Evolutionary conservation across 208 protist genomes (phyloP).

Genomic region (Blastocrithidia nonstop): DNA sequence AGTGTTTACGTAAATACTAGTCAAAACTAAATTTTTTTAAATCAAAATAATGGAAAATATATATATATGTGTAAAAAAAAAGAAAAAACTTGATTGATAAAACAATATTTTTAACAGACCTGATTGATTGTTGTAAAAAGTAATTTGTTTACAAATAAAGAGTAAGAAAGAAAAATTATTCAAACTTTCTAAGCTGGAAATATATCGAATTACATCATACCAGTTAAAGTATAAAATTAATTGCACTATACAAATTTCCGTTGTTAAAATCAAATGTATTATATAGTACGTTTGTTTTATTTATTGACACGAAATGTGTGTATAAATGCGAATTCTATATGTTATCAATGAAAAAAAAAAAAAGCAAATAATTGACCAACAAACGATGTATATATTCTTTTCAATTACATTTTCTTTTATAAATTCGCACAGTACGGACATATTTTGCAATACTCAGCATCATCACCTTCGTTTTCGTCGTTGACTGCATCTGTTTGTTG

Average conservation of each 20-base stretch:
- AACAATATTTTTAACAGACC: not conserved
- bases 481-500: no score
- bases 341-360: not conserved
- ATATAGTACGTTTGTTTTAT: no score
- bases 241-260: no score
- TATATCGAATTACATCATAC: no score
- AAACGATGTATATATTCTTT: no score
- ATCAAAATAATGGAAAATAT: constrained; percentile 1
- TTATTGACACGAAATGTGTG: no score
- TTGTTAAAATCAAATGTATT: no score
- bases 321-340: not conserved
- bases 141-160: constrained; percentile 4
- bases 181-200: no score
- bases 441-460: not conserved
- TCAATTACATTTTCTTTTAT: no score
- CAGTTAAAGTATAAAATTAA: no score
- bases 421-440: constrained; percentile 24
- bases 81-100: not conserved
- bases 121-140: constrained; percentile 1
- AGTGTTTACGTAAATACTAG: no score
- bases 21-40: no score
- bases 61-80: not conserved
- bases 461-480: not conserved
- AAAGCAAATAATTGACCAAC: not conserved
- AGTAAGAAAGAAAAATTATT: constrained; percentile 1